Base-by-base conservation (phyloP, 164 flowering plant genomes). In the Buxus sempervirens region DNA sequence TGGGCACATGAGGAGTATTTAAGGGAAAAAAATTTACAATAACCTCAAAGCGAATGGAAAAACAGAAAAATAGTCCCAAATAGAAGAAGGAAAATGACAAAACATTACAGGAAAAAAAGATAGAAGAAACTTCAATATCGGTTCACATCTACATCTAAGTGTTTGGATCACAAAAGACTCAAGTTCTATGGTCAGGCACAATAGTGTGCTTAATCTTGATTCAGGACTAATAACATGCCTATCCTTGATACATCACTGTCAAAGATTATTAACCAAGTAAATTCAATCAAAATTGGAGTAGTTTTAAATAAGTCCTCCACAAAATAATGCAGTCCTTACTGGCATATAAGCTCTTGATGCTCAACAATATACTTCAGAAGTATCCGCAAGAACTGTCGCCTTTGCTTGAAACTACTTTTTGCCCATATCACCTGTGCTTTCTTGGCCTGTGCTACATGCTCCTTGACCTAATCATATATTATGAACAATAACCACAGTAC, bases 281-380 rank as follows among this genome's bases (percentile, higher is more conserved):
- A 10, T 45, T 45, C 18, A 10, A 15, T 15, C 5, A 45, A 4
- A 45, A 45, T 45, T 45, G 5, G 10, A 45, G 9, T n/a, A 27
- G 22, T 53, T 23, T 53, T 9, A 48, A 64, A 54, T 32, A 26
- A 28, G 36, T 49, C 22, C 28, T 20, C 45, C 26, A 5, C 42
- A 38, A 1, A 62, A 66, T 36, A 61, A 53, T 28, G 41, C 14
- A 58, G 13, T 55, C 51, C 93, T 83, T 84, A 94, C 98, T 92
- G 94, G 97, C 98, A 95, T 77, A 95, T 95, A 63, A 95, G 98
- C 68, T 86, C 86, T 76, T 95, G 98, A 75, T 95, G 92, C 69
- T 95, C 93, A 72, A 95, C 85, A 42, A 92, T 92, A 72, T 92
- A 95, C 80, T 95, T 95, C 70, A 95, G 73, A 75, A 95, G 97